Evolutionary conservation across 2,329 filamentous ascomycete genomes (phyloP), one percentile per base, ranked within the genome.

Genomic region (Tolypocladium ophioglossoides): DNA sequence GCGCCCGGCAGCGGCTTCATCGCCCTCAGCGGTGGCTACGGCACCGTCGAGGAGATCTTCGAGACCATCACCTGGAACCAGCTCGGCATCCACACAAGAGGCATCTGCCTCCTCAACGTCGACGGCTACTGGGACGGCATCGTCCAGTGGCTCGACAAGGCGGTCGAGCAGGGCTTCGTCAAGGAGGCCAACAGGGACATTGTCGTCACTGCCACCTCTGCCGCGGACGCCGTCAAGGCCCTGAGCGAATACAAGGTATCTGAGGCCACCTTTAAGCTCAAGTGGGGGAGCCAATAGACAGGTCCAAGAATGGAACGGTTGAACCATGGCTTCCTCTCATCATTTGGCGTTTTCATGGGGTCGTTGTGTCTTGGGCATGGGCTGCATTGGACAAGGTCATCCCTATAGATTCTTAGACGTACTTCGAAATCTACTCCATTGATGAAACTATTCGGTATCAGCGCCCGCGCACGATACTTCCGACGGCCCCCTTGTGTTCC

Each of bases 21-120:
- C 41, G 91, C 91, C 32, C 74, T 99, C 56, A 83, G 82, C 54
- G 92, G 92, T 46, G 94, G 94, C 0, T 99, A 92, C 70, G 94
- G 94, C 22, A 99, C 94, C 2, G 80, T 97, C 68, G 94, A 99
- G 74, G 94, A 99, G 78, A 79, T 99, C 67, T 91, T 96, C 71
- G 89, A 95, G 74, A 83, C 89, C 2, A 85, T 84, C 30, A 95
- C 89, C 12, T 99, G 94, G 91, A 97, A 96, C 70, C 94, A 97
- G 74, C 74, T 99, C 51, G 92, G 94, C 1, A 97, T 99, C 60
- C 94, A 97, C 72, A 78, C 78, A 62, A 77, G 80, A 51, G 88
- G 87, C 4, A 84, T 97, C 48, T 84, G 92, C 53, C 74, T 96
- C 50, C 82, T 89, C 61, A 97, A 97, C 69, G 79, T 96, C 30